Base-by-base conservation (phyloP, 1,139 yeast genomes). In the Casaregolazyma suthepensis region DNA sequence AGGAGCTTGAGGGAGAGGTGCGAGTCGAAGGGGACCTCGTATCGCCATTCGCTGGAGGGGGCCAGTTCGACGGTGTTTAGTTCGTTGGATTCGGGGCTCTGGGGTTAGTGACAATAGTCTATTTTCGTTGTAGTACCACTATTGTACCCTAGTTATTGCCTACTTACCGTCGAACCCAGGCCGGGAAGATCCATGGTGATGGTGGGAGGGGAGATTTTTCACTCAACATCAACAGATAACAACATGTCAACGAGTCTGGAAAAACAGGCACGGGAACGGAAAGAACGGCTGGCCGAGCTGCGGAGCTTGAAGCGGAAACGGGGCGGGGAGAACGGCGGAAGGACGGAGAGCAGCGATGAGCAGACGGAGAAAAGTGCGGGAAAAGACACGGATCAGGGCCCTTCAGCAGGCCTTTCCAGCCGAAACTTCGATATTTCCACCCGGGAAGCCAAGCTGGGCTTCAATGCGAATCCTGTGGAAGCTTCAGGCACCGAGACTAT, bases 1-100 rank as follows among this genome's bases (percentile, higher is more conserved):
- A 71, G 58, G 10, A 76, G 66, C 67, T 76, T 82, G 38, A 89
- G 65, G n/a, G 75, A 75, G 48, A 90, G 65, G 40, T 75, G 75
- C 6, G 82, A 73, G 50, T 78, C 82, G 57, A 78, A 74, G 0
- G 82, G 84, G 1, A 88, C 81, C 64, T 89, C 96, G 56, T 89
- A 78, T 56, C 96, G 75, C 96, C 96, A 91, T 71, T 90, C 96
- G 26, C 61, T 57, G n/a, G 62, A 59, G 3, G 70, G 60, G 7
- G 61, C 57, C 7, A 70, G 60, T 15, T 56, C 57, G 22, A 67
- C 52, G 7, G 51, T 48, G 17, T 49, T 50, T 20, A 29, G 6
- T 26, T 26, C 31, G 7, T 17, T 45, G 9, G 45, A 13, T 17
- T 22, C n/a, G n/a, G n/a, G n/a, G n/a, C n/a, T n/a, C n/a, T n/a